Conservation (phyloP, 2,329 filamentous ascomycete genomes). For the Alternaria longipes region DNA sequence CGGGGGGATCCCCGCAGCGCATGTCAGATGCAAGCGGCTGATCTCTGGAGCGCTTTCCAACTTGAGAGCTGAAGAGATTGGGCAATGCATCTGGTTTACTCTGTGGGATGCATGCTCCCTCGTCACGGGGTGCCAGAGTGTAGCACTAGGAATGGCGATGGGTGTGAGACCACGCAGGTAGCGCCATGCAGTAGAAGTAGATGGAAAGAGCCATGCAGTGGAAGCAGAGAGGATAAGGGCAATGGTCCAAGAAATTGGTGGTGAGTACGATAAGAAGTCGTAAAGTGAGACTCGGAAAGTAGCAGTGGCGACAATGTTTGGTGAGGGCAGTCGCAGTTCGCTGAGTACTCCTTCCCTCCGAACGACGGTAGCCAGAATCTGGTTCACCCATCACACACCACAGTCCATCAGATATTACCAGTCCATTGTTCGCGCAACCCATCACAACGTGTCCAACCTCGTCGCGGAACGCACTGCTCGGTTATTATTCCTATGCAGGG, state of each 20-base stretch:
- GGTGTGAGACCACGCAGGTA: constrained; percentile 3
- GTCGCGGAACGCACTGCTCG: not conserved
- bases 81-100: constrained; percentile 1
- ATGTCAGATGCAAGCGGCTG: constrained; percentile 6
- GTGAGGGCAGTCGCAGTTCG: constrained; percentile 10
- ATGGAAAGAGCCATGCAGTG: not conserved
- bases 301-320: not conserved
- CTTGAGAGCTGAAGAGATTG: constrained; percentile 2
- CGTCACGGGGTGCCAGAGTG: not conserved
- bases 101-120: constrained; percentile 4
- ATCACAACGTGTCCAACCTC: not conserved
- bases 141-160: not conserved
- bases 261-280: not conserved
- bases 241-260: not conserved
- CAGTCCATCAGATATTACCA: not conserved
- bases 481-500: not conserved
- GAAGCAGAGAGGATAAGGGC: not conserved
- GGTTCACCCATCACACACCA: constrained; percentile 45
- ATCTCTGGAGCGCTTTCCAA: not conserved
- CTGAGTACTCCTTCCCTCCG: not conserved
- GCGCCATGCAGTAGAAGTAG: not conserved
- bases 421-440: not conserved
- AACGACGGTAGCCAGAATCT: constrained; percentile 26
- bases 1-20: constrained; percentile 1
- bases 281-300: not conserved